These are phyloP conservation scores for Diplosphaera chodatii DNA, from an alignment of 139 green algal species.

Conservation along the genomic window DNA sequence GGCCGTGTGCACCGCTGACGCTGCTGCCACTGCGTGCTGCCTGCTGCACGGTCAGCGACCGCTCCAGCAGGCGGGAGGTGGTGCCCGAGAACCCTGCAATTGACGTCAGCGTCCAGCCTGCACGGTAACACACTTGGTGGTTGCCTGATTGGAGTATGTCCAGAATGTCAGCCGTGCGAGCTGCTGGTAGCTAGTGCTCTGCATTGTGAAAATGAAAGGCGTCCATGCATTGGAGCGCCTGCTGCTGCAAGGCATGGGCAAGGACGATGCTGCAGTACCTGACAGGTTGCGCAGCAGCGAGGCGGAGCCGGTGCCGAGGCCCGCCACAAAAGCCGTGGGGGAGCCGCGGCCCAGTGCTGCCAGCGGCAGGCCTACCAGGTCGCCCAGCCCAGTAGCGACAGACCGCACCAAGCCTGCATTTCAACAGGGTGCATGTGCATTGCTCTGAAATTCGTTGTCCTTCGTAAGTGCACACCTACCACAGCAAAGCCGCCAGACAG, in stretches of 20 bases:
- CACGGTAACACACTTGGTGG: not conserved
- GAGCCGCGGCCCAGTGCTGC: conserved; percentile 29
- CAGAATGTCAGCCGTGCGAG: too few species aligned
- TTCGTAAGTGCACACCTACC: too few species aligned
- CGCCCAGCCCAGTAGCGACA: conserved; percentile 30
- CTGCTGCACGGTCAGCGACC: not conserved
- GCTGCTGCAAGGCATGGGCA: not conserved
- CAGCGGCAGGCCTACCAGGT: conserved; percentile 52
- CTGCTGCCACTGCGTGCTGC: not conserved
- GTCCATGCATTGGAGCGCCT: too few species aligned
- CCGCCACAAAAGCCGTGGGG: conserved; percentile 41
- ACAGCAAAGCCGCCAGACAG: too few species aligned
- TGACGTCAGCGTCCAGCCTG: conserved; percentile 45
- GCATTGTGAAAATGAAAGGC: too few species aligned
- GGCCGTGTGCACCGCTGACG: conserved; percentile 5
- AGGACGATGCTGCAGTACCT: conserved; percentile 8
- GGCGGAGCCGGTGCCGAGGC: conserved; percentile 44
- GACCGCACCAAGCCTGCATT: conserved; percentile 31
- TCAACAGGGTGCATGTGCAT: too few species aligned
- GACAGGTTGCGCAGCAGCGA: conserved; percentile 53
- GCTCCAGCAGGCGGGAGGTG: conserved; percentile 34
- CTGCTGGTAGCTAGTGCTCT: too few species aligned
- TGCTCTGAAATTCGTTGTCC: too few species aligned
- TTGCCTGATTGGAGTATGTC: too few species aligned
- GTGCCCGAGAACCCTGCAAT: conserved; percentile 44